These are phyloP conservation scores for Rhizopus delemar DNA, from an alignment of 371 early-diverging fungal species.

Conservation along the genomic window DNA sequence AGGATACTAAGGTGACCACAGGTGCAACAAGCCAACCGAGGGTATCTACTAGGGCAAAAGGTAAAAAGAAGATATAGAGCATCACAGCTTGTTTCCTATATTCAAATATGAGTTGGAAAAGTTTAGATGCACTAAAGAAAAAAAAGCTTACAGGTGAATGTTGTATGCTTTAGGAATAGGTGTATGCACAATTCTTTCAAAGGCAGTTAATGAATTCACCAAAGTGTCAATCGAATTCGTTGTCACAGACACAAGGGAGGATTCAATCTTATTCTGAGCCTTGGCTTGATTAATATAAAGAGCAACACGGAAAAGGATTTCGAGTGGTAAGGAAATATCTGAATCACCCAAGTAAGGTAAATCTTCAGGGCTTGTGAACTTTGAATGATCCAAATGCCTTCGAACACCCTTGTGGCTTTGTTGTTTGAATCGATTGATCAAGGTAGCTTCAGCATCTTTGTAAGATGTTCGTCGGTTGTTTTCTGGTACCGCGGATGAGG, in stretches of 20 bases:
- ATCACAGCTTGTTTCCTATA: constrained; percentile 67
- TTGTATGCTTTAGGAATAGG: constrained; percentile 83
- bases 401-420: constrained; percentile 16
- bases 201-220: constrained; percentile 67
- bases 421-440: constrained; percentile 11
- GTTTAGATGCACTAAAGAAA: background rate
- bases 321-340: constrained; percentile 59
- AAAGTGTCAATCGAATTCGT: constrained; percentile 49
- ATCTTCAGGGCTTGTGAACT: constrained; percentile 41
- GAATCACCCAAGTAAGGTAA: constrained; percentile 44
- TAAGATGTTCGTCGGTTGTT: background rate
- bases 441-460: background rate
- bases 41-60: constrained; percentile 66
- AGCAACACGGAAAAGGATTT: constrained; percentile 58
- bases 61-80: constrained; percentile 68
- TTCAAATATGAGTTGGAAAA: background rate
- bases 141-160: constrained; percentile 61
- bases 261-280: constrained; percentile 51
- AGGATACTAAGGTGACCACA: constrained; percentile 62
- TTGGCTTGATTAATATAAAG: constrained; percentile 54
- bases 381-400: constrained; percentile 27
- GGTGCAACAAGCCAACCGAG: constrained; percentile 61
- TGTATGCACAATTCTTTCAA: constrained; percentile 75
- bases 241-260: constrained; percentile 49
- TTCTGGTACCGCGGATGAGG: background rate